Conservation (phyloP, 2,329 filamentous ascomycete species). For the Pseudogymnoascus sp. region DNA sequence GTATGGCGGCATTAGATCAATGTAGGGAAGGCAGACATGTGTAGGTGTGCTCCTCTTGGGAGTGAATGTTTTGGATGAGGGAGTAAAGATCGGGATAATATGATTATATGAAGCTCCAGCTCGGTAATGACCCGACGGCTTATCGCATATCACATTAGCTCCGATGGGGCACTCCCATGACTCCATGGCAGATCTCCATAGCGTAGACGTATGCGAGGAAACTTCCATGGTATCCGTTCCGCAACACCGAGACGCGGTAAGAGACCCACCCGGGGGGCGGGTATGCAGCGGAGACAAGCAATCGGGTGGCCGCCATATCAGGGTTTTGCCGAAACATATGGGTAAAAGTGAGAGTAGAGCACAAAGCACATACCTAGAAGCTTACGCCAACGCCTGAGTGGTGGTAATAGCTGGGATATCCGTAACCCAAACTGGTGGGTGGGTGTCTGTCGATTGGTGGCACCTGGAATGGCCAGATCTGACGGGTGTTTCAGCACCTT, state of each 20-base stretch:
- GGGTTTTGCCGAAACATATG: neutral
- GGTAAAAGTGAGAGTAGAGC: neutral
- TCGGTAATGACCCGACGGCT: neutral
- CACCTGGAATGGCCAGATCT: neutral
- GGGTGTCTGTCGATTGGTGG: neutral
- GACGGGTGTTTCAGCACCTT: neutral
- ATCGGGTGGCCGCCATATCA: neutral
- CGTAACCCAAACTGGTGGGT: neutral
- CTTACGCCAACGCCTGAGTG: neutral
- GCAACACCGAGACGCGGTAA: neutral
- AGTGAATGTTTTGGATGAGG: neutral
- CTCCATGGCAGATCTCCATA: neutral
- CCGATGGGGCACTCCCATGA: neutral
- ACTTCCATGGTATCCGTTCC: neutral
- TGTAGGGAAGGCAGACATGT: neutral
- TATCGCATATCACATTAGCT: neutral
- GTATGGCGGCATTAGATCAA: slow-evolving; percentile 61
- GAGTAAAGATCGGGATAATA: neutral
- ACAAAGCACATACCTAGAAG: neutral
- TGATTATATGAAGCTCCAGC: slow-evolving; percentile 1
- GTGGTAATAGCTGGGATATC: neutral
- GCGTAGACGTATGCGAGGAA: neutral
- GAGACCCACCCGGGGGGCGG: neutral
- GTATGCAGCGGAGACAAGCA: slow-evolving; percentile 1
- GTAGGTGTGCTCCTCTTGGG: neutral